Percentiles rank a stretch among this genome's conserved stretches.
These are phyloP conservation scores for Cladobotryum mycophilum DNA, from an alignment of 2,329 filamentous ascomycete species.

Conservation along the genomic window DNA sequence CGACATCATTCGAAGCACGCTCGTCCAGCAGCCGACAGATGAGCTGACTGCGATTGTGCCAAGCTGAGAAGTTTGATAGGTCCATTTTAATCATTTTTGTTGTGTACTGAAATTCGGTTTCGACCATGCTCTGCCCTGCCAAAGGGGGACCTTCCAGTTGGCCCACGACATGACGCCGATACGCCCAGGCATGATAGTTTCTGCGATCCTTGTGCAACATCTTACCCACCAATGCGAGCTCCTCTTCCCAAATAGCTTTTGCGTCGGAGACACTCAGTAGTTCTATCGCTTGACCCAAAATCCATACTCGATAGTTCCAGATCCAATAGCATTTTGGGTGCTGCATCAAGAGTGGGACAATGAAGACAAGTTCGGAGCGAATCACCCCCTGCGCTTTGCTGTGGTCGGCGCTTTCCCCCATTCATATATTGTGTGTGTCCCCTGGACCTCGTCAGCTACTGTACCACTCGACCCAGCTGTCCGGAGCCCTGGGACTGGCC, in stretches of 20 bases:
- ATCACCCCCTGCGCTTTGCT: conserved; percentile 45
- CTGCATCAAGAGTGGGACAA: conserved; percentile 74
- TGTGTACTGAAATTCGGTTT: conserved; percentile 83
- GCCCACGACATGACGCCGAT: conserved; percentile 72
- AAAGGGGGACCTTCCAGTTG: conserved; percentile 59
- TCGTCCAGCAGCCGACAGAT: conserved; percentile 72
- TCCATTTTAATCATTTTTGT: conserved; percentile 80
- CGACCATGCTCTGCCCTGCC: conserved; percentile 57
- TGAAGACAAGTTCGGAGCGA: conserved; percentile 69
- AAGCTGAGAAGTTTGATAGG: conserved; percentile 93
- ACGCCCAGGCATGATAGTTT: conserved; percentile 97
- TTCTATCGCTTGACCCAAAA: conserved; percentile 64
- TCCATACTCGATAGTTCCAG: conserved; percentile 92
- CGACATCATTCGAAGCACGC: conserved; percentile 54
- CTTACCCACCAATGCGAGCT: conserved; percentile 75
- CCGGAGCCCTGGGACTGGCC: conserved; percentile 26
- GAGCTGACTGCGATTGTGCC: conserved; percentile 84
- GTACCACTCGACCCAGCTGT: conserved; percentile 50
- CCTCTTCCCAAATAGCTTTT: conserved; percentile 70
- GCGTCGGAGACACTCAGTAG: conserved; percentile 53
- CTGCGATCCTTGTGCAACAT: conserved; percentile 82
- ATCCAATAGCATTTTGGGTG: conserved; percentile 99
- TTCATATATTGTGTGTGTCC: not conserved
- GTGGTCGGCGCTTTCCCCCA: conserved; percentile 14
- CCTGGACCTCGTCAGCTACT: conserved; percentile 32